Evolutionary conservation across 257 asterid genomes (phyloP), one percentile per base, ranked within the genome.

Genomic region (Perilla frutescens): DNA sequence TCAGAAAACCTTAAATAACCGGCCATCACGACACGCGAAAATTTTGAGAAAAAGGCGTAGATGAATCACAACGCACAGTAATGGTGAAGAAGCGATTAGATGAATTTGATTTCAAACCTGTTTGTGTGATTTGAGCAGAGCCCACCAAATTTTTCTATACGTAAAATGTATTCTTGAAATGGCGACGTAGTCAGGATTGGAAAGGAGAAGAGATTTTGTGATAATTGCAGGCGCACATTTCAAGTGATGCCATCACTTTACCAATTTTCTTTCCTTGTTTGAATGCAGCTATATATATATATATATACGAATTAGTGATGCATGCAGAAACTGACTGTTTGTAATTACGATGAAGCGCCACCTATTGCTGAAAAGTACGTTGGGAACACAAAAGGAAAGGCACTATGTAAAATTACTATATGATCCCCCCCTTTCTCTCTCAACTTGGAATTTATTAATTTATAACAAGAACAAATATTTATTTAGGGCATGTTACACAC

Each of bases 301-400:
- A 8, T 51, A 9, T 40, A 14, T 36, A 45, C 44, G 29, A 7
- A 13, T 20, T 20, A 20, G 26, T 40, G 59, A 40, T 44, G 36
- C 13, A 36, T 57, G 15, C 62, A 45, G 40, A 43, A 44, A 20
- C 11, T 57, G 57, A 29, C 5, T 39, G 14, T 34, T 13, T 34
- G 76, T 64, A 49, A 45, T 29, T 13, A 57, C 43, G 72, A 14
- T 13, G 55, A 47, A 14, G 57, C 70, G 77, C 77, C 81, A 77
- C 81, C 77, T 62, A 39, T 44, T 41, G 48, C 57, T 12, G 0
- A 0, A 26, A 49, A 40, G 4, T 40, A 66, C 75, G 74, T 72
- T 66, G 64, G 77, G 59, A 64, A 57, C 54, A 26, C 64, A 64
- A 77, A 56, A 31, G 2, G 1, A 66, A 44, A 59, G 10, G 44